These are phyloP conservation scores for Kwoniella dendrophila DNA, from an alignment of 768 basidiomycete species.

Conservation along the genomic window DNA sequence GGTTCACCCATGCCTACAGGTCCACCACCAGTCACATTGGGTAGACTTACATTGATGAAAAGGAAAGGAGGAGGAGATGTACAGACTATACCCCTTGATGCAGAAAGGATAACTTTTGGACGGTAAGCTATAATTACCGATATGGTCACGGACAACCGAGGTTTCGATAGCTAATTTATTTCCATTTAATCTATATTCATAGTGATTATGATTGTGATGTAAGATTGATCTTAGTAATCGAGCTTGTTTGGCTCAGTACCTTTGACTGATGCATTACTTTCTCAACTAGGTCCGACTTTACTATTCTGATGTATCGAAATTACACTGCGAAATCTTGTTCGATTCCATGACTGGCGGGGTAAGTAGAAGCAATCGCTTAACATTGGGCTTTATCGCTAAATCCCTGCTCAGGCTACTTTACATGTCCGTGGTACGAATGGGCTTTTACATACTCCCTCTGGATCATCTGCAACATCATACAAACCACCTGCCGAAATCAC, in stretches of 20 bases:
- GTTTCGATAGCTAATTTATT: background rate
- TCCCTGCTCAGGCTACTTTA: slow-evolving; percentile 41
- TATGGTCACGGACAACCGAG: background rate
- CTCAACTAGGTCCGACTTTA: slow-evolving; percentile 46
- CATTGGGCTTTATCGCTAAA: too few relatives aligned
- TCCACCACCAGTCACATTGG: slow-evolving; percentile 18
- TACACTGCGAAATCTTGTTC: slow-evolving; percentile 51
- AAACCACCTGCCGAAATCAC: slow-evolving; percentile 28
- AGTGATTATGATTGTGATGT: slow-evolving; percentile 48
- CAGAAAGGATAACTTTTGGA: slow-evolving; percentile 43
- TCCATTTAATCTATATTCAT: too few relatives aligned
- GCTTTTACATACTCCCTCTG: slow-evolving; percentile 31
- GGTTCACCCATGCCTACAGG: slow-evolving; percentile 19
- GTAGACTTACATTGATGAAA: slow-evolving; percentile 32
- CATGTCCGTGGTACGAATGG: slow-evolving; percentile 45
- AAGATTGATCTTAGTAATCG: background rate
- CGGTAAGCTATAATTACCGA: slow-evolving; percentile 33
- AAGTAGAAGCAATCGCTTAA: too few relatives aligned
- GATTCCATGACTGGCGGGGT: slow-evolving; percentile 42
- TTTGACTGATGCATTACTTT: slow-evolving; percentile 6
- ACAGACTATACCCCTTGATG: slow-evolving; percentile 44
- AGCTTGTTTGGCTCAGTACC: background rate
- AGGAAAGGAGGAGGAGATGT: slow-evolving; percentile 41
- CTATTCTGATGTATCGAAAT: slow-evolving; percentile 50
- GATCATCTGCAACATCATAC: slow-evolving; percentile 19